Evolutionary conservation across 202 grass and related monocot species (phyloP), one percentile per base, ranked within the genome.

Genomic region (Panicum hallii): DNA sequence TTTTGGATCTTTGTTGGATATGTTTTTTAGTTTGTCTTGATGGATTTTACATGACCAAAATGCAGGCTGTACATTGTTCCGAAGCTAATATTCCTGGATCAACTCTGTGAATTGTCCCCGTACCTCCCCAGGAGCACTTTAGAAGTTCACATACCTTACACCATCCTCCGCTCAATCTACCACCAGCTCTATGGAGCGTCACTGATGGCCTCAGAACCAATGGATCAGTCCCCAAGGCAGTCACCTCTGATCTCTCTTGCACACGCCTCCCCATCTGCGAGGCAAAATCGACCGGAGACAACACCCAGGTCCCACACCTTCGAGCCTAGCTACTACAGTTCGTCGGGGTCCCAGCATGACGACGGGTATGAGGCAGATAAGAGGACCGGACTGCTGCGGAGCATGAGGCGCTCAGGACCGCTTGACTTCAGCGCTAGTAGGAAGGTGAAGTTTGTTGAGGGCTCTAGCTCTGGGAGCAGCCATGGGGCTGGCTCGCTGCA

Each of bases 1-100:
- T 81, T 81, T 63, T 85, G 34, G 26, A 17, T 68, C 48, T 61
- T 75, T 16, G 20, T 22, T 47, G 70, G 52, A 43, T 63, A 55
- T 10, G 15, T 57, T 89, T 64, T 64, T 8, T 80, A 70, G 26
- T 67, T 77, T 49, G 1, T 86, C 38, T 74, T 89, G 12, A 50
- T 68, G 45, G 40, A 44, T 47, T 91, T 70, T 85, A 9, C 67
- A 45, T 86, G 61, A 70, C 60, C 63, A 53, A 80, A 78, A 81
- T 79, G 72, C 88, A 99, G 97, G 88, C 34, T 67, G 12, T 61
- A 84, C 70, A 99, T 94, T 50, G 90, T 99, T 76, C 88, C 91
- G 11, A 99, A 99, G 82, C 79, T 99, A 74, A 92, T 94, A 91
- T 99, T 99, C 87, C 88, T 96, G 28, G 93, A 99, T 70, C 93